Evolutionary conservation across 345 rosid species (phyloP).

Genomic region (Melaleuca quinquenervia): DNA sequence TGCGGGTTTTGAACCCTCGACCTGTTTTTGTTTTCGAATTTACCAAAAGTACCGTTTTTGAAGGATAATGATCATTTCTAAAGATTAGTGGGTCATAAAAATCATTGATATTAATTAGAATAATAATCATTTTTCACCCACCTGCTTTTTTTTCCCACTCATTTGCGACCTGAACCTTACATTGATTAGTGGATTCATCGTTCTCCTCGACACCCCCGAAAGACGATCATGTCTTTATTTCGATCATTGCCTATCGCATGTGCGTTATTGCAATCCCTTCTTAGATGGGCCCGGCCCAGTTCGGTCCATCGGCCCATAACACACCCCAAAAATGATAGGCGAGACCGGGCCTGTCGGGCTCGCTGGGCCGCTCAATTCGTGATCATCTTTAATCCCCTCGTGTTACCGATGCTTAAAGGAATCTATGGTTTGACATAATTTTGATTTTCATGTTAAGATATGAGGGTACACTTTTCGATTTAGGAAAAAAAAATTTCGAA

Average conservation of each 20-base stretch:
- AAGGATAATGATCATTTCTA: background rate
- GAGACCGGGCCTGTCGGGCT: background rate
- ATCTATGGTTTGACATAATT: background rate
- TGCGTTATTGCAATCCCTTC: background rate
- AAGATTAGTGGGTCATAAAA: background rate
- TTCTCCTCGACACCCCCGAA: background rate
- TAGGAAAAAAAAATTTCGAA: background rate
- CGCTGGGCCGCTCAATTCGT: fast-evolving
- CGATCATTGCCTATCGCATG: background rate
- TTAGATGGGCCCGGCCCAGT: fast-evolving
- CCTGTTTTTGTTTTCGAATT: too few species aligned
- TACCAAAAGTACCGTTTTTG: background rate
- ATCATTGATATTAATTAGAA: background rate
- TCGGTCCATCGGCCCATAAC: fast-evolving
- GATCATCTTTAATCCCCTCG: fast-evolving
- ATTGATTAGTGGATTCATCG: background rate
- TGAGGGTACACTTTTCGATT: background rate
- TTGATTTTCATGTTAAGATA: fast-evolving
- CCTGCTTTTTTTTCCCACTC: background rate
- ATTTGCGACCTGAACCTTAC: background rate
- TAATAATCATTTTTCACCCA: background rate
- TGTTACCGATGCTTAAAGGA: fast-evolving
- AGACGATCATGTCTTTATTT: background rate
- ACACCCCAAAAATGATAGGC: background rate
- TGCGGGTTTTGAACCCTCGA: too few species aligned